Conservation (phyloP, 495 filamentous ascomycete genomes). For the Aspergillus kassunensis region DNA sequence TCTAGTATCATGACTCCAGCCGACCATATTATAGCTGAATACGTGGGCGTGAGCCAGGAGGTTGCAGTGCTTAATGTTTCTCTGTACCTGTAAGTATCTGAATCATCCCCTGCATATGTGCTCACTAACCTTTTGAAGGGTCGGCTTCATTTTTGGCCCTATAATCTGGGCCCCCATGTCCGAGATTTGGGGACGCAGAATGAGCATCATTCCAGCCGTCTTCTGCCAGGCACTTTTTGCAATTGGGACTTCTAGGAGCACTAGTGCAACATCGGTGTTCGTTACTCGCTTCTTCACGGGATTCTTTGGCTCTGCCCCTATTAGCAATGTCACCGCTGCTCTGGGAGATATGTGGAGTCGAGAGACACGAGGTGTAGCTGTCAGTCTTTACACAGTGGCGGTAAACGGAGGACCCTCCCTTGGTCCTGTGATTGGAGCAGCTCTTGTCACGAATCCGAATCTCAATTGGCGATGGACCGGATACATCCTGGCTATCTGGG, state of each 20-base stretch:
- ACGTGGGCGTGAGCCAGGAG: conserved; percentile 34
- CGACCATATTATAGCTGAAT: conserved; percentile 33
- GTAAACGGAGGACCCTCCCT: conserved; percentile 50
- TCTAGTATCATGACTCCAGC: conserved; percentile 49
- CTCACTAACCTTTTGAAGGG: background rate
- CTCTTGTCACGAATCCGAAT: conserved; percentile 29
- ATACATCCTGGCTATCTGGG: conserved; percentile 38
- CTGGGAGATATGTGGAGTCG: conserved; percentile 50
- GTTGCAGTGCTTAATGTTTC: conserved; percentile 23
- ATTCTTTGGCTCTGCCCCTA: conserved; percentile 50
- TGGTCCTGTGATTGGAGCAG: conserved; percentile 45
- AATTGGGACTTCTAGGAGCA: conserved; percentile 41
- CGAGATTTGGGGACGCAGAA: conserved; percentile 11
- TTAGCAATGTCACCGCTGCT: conserved; percentile 54
- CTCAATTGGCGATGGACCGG: conserved; percentile 47
- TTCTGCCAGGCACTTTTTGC: conserved; percentile 8
- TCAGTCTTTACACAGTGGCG: conserved; percentile 53
- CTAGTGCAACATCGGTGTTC: conserved; percentile 55
- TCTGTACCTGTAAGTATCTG: conserved; percentile 18
- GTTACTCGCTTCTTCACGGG: conserved; percentile 56
- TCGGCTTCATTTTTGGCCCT: conserved; percentile 10
- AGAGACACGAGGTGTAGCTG: conserved; percentile 43
- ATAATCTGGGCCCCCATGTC: conserved; percentile 15
- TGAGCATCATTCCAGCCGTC: conserved; percentile 1
- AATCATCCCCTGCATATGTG: background rate